Base-by-base conservation (phyloP, 805 yeast species). In the Teunomyces kruisii region DNA sequence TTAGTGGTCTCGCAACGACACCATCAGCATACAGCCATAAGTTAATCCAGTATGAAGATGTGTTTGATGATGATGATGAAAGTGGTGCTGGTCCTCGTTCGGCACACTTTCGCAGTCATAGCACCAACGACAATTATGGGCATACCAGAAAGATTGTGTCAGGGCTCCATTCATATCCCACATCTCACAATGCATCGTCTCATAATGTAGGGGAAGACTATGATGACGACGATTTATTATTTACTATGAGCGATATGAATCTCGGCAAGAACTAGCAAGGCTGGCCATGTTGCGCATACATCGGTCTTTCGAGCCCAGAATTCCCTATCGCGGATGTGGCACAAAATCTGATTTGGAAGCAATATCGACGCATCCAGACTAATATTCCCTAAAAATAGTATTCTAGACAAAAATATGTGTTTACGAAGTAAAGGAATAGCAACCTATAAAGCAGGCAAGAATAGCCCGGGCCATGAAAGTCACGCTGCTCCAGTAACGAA, bases 241-340 rank as follows among this genome's bases (percentile, higher is more conserved):
- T 83, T 60, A 78, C 86, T 16, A 83, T 83, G 89, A 84, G 88
- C 58, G 89, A 84, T 55, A 83, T 84, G 88, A 80, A 78, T 55
- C 57, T 76, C 12, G 63, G 72, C 19, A 64, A 59, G 52, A 48
- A 56, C 24, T 40, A 32, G 22, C n/a, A n/a, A n/a, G 32, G 16
- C 17, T 19, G n/a, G 39, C 10, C 14, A 4, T 9, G 17, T 32
- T 15, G 16, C 7, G 24, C 15, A 32, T 9, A 31, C 6, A 19
- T 19, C 6, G 22, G 22, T 19, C 22, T 19, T 19, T n/a, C n/a
- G 22, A 6, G 22, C 22, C 22, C 22, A 19, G 22, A 19, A 19
- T 19, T 19, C 6, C 22, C 22, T 19, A 19, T 19, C 22, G 22
- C 22, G 22, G 17, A 16, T 16, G 5, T 32, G 26, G 19, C 14